Base-by-base conservation (phyloP, 73 alveolate genomes). In the Paraurostyla sp. region DNA sequence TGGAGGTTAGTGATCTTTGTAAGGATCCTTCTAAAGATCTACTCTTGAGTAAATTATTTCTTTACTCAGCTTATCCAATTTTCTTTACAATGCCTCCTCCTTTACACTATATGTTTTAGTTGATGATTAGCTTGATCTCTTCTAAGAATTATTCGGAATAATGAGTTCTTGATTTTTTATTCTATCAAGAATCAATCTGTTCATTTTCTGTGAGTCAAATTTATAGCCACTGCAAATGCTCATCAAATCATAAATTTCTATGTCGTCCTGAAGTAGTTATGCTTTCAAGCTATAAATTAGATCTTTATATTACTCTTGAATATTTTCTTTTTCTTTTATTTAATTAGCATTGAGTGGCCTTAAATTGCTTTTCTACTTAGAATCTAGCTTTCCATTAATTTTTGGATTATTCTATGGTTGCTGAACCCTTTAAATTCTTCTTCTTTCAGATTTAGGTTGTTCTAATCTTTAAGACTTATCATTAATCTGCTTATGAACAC, bases 201-300 rank as follows among this genome's bases (percentile, higher is more conserved):
- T 65, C 82, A 65, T 65, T 22, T 38, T 40, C 41, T 65, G 41
- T 65, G 35, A 65, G 41, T 65, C 82, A 65, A 22, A 65, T 38
- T 65, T 65, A 65, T 36, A 65, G 3, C 82, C 82, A 2, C 82
- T 58, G 41, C 82, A 65, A 6, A 65, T 65, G n/a, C 58, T 65
- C 58, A 65, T 18, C 16, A 65, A 40, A 38, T 65, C 82, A 38
- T 16, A 22, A 15, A 65, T 36, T 30, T 65, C 82, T 22, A 38
- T 2, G 25, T 65, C 82, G 41, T 65, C 82, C 13, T 65, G 29
- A 65, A 65, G 58, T 36, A 65, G 41, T 38, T 65, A 65, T 38
- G 82, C 82, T 65, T 65, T 65, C 0, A 65, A 22, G n/a, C 23
- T 38, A 7, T 32, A 16, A 11, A 65, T 65, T 40, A 65, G 7